A percentile compares a stretch with the other conserved stretches of the same genome.
Evolutionary conservation across 192 early-diverging fungal species (phyloP).

Genomic region (Geosiphon pyriformis): DNA sequence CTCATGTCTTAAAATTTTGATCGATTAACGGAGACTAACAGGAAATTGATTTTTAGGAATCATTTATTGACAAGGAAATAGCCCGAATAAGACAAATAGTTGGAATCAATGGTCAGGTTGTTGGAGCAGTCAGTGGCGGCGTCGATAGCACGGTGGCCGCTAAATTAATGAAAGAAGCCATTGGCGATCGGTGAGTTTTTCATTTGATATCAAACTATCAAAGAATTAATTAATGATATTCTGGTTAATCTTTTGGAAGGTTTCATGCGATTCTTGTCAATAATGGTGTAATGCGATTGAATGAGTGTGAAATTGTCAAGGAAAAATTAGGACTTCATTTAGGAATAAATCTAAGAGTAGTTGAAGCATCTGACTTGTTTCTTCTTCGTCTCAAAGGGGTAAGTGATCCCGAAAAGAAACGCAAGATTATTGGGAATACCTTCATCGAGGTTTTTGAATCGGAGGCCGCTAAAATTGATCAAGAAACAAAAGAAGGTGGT

Average conservation of each 20-base stretch:
- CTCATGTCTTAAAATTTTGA: too few relatives aligned
- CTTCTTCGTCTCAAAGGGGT: constrained; percentile 81
- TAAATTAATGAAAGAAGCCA: constrained; percentile 93
- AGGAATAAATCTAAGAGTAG: constrained; percentile 93
- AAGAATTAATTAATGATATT: background rate
- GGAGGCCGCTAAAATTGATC: constrained; percentile 86
- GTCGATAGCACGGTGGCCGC: constrained; percentile 97
- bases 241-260: background rate
- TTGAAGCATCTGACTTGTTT: constrained; percentile 83
- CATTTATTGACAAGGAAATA: constrained; percentile 97
- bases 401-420: constrained; percentile 93
- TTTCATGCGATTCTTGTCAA: constrained; percentile 98
- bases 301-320: constrained; percentile 87
- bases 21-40: too few relatives aligned
- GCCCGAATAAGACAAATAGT: constrained; percentile 87
- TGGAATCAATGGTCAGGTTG: constrained; percentile 85
- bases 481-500: constrained; percentile 61
- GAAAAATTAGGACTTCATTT: constrained; percentile 80
- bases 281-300: constrained; percentile 98
- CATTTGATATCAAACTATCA: background rate
- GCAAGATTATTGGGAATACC: constrained; percentile 98
- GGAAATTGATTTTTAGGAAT: constrained; percentile 33
- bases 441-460: constrained; percentile 98
- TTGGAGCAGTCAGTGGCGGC: constrained; percentile 96
- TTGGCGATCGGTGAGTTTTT: constrained; percentile 71